Percentiles rank a stretch among this genome's conserved stretches.
phyloP scores from a whole-genome alignment of 2,329 filamentous ascomycete species.

The Aspergillus pseudoviridinutans region DNA sequence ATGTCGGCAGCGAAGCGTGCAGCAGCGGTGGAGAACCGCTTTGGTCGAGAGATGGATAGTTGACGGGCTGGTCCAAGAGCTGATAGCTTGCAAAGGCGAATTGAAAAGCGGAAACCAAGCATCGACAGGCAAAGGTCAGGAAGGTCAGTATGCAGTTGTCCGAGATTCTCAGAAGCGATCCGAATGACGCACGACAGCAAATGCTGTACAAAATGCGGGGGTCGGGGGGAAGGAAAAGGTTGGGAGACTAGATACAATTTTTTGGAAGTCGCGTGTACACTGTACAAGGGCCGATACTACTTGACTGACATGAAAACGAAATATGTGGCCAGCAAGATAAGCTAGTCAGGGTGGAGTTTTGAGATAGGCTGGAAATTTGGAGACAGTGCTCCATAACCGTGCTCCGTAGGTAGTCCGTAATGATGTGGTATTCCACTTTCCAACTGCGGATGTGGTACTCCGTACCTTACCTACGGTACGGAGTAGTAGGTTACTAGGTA shows the following conservation, averaged over 20 bases:
- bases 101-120: constrained; percentile 30
- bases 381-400: neutral
- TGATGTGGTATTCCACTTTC: neutral
- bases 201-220: constrained; percentile 10
- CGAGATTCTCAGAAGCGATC: constrained; percentile 6
- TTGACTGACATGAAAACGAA: neutral
- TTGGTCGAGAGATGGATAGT: constrained; percentile 24
- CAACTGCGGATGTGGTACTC: neutral
- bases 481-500: no score
- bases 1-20: constrained; percentile 53
- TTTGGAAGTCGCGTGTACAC: neutral
- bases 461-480: no score
- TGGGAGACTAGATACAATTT: neutral
- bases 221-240: neutral
- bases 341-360: neutral
- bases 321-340: neutral
- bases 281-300: neutral
- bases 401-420: neutral
- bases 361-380: neutral
- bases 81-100: constrained; percentile 28
- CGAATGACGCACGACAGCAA: constrained; percentile 7
- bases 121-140: constrained; percentile 23
- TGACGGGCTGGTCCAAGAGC: constrained; percentile 24
- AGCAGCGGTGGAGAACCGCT: constrained; percentile 37
- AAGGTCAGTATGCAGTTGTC: constrained; percentile 14